Conservation (phyloP, 2,329 filamentous ascomycete species). For the Diplodia mutila region DNA sequence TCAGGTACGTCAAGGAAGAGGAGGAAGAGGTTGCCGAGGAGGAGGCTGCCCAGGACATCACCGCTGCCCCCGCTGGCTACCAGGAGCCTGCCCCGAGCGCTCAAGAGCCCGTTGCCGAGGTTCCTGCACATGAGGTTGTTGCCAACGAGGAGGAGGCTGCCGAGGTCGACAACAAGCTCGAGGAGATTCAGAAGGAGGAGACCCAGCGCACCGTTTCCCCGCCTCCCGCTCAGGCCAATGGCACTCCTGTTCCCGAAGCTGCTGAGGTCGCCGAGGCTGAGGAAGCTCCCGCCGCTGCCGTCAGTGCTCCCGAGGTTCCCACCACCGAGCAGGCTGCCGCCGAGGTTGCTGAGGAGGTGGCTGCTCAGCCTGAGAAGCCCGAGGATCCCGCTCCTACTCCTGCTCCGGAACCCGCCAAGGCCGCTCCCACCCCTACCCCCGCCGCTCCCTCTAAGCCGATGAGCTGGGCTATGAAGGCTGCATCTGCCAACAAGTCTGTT, state of each 20-base stretch:
- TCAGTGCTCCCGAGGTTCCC: slow-evolving; percentile 29
- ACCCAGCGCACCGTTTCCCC: slow-evolving; percentile 32
- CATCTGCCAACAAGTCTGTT: slow-evolving; percentile 53
- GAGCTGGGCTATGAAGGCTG: slow-evolving; percentile 70
- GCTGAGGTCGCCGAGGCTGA: slow-evolving; percentile 44
- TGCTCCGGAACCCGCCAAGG: slow-evolving; percentile 59
- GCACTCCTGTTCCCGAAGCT: slow-evolving; percentile 41
- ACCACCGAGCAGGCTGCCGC: slow-evolving; percentile 41
- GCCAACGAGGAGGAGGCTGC: slow-evolving; percentile 50
- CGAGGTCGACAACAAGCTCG: slow-evolving; percentile 73
- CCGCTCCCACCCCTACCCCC: slow-evolving; percentile 61
- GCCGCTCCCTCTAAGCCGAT: slow-evolving; percentile 60
- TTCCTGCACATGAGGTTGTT: slow-evolving; percentile 41
- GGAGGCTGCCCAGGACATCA: slow-evolving; percentile 35
- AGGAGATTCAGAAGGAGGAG: slow-evolving; percentile 56
- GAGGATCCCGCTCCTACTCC: slow-evolving; percentile 64
- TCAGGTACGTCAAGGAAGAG: slow-evolving; percentile 88
- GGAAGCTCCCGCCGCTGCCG: slow-evolving; percentile 42
- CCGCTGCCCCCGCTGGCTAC: slow-evolving; percentile 41
- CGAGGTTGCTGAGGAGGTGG: slow-evolving; percentile 37
- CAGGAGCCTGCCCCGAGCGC: slow-evolving; percentile 47
- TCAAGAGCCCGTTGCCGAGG: slow-evolving; percentile 37
- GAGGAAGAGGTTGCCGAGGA: slow-evolving; percentile 66
- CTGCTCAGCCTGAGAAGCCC: slow-evolving; percentile 60
- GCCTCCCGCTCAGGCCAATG: slow-evolving; percentile 41